Evolutionary conservation across 345 rosid genomes (phyloP), one percentile per base, ranked within the genome.

Genomic region (Camelina neglecta): DNA sequence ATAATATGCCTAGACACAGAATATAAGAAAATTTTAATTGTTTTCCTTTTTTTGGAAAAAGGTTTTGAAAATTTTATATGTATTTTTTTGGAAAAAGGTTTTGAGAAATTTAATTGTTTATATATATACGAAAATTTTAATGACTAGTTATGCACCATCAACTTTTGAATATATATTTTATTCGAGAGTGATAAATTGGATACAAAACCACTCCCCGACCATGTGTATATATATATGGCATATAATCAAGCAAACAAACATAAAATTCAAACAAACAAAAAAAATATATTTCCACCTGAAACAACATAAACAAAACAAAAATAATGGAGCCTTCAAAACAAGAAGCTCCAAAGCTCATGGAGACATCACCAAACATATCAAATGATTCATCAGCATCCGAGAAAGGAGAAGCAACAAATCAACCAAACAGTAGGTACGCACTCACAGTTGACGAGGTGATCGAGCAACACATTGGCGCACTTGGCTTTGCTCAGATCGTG

Each of bases 381-480:
- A 74, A 73, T 38, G 80, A 70, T 56, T 76, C 75, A 45, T 79
- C 67, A 58, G 61, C 55, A 38, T 29, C 77, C 0, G 82, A 78
- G 63, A 75, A 65, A 56, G 81, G 84, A 59, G 71, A 36, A n/a
- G 61, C 38, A 33, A 60, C 54, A n/a, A 13, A 33, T 3, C 81
- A 59, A n/a, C 67, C 66, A 29, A 56, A 57, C 49, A 77, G n/a
- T 15, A 78, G 79, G 12, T 65, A 84, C 20, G 85, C 87, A 70
- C 83, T 92, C 53, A 88, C 87, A 2, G 88, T 92, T 5, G 97
- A 92, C 11, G 91, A 88, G 18, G 92, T 84, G 64, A 44, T 90
- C 2, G 96, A 92, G 48, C 79, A 67, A 45, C 80, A 92, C 72
- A 74, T 87, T 1, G 97, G 96, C 15, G 63, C 89, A 18, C 74